Evolutionary conservation across 2,329 filamentous ascomycete genomes (phyloP).

Genomic region (Beauveria medogensis): DNA sequence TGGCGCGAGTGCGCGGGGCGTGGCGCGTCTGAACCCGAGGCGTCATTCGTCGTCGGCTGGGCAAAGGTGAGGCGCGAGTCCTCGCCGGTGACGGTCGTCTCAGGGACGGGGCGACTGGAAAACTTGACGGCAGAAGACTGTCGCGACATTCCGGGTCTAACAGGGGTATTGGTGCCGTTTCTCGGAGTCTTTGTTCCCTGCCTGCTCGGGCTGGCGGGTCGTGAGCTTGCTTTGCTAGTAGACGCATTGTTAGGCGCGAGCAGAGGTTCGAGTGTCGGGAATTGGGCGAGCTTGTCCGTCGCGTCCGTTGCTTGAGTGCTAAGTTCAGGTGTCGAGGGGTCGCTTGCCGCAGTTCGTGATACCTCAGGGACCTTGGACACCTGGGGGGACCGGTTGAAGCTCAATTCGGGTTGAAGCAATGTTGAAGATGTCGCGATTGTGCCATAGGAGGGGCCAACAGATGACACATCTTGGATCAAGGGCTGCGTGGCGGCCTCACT

Average conservation of each 20-base stretch:
- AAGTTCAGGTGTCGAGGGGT: background rate
- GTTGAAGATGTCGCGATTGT: conserved; percentile 5
- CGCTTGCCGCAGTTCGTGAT: background rate
- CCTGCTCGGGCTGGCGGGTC: conserved; percentile 20
- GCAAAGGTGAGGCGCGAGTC: conserved; percentile 64
- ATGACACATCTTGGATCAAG: background rate
- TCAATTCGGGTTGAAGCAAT: background rate
- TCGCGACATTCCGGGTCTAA: conserved; percentile 41
- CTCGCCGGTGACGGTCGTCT: conserved; percentile 56
- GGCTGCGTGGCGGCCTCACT: background rate
- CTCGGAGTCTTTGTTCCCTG: conserved; percentile 7
- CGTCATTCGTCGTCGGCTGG: conserved; percentile 20
- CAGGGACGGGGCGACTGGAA: conserved; percentile 64
- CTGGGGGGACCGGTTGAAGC: background rate
- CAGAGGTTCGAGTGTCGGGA: background rate
- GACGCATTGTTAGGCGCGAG: background rate
- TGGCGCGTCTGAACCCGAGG: conserved; percentile 14
- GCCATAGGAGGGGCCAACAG: conserved; percentile 1
- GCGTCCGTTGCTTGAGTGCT: background rate
- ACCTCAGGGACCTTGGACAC: conserved; percentile 8
- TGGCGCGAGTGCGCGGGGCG: conserved; percentile 30
- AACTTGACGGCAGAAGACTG: conserved; percentile 54
- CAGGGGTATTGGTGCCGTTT: conserved; percentile 14
- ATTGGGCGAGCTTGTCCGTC: background rate
- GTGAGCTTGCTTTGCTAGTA: conserved; percentile 11